phyloP scores from a whole-genome alignment of 768 basidiomycete genomes.

The Cantharellus anzutake region DNA sequence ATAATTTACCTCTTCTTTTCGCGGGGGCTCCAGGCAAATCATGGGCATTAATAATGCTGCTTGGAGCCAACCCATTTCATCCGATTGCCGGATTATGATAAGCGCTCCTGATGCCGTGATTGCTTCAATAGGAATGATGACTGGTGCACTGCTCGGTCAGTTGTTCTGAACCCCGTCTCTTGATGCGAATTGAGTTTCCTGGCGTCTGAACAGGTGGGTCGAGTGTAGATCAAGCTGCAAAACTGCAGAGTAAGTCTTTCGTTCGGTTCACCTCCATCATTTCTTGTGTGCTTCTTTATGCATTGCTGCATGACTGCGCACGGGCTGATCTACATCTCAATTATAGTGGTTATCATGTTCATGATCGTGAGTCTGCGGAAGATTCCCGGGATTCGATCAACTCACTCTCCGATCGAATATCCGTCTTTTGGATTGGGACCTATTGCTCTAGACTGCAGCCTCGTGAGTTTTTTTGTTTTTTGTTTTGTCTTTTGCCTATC shows the following conservation, averaged over 20 bases:
- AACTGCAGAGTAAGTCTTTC: conserved; percentile 38
- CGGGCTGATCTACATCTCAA: too few species aligned
- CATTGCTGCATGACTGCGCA: background rate
- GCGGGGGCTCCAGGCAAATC: background rate
- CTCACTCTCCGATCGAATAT: too few species aligned
- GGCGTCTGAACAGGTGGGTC: background rate
- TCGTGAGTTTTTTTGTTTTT: too few species aligned
- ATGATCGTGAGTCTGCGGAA: conserved; percentile 32
- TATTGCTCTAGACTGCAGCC: too few species aligned
- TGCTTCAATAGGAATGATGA: conserved; percentile 53
- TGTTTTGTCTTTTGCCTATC: too few species aligned
- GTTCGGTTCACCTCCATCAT: background rate
- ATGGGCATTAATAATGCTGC: too few species aligned
- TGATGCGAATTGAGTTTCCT: too few species aligned
- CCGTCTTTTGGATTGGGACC: too few species aligned
- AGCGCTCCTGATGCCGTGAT: background rate
- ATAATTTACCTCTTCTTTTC: background rate
- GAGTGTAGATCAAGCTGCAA: conserved; percentile 53
- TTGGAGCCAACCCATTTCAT: too few species aligned
- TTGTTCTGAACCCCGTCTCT: conserved; percentile 39
- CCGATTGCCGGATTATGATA: background rate
- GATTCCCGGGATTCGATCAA: too few species aligned
- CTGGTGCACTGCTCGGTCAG: conserved; percentile 57
- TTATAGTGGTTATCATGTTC: conserved; percentile 70
- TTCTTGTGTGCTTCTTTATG: background rate